Evolutionary conservation across 2,329 filamentous ascomycete genomes (phyloP).

Genomic region (Cercospora berteroae): DNA sequence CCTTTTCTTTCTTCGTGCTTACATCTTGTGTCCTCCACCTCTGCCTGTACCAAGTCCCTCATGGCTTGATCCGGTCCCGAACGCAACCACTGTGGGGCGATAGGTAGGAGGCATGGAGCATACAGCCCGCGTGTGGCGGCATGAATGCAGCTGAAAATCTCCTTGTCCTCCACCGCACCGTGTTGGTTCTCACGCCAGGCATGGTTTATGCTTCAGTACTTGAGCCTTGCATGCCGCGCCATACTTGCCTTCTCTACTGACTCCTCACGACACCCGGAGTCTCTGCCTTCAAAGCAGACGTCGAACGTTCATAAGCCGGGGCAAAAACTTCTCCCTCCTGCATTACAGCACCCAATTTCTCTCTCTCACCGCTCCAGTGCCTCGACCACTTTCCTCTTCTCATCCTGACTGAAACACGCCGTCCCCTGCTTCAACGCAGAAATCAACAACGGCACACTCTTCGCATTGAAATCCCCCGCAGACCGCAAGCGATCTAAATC

Average conservation of each 20-base stretch:
- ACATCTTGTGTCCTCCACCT: neutral
- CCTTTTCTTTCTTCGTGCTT: neutral
- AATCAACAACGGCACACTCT: slow-evolving; percentile 62
- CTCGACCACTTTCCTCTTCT: slow-evolving; percentile 45
- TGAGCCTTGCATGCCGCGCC: neutral
- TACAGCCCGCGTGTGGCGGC: neutral
- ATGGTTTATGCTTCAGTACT: no score
- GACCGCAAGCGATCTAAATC: slow-evolving; percentile 68
- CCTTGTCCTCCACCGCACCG: neutral
- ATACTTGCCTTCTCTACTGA: neutral
- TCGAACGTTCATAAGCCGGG: neutral
- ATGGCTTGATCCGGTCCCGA: neutral
- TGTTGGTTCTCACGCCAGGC: neutral
- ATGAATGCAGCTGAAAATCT: neutral
- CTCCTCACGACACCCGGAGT: neutral
- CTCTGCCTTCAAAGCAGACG: neutral
- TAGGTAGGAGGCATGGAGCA: neutral
- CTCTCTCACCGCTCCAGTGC: neutral
- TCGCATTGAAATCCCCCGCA: slow-evolving; percentile 70
- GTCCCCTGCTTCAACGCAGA: slow-evolving; percentile 67
- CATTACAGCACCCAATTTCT: neutral
- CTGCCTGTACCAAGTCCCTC: neutral
- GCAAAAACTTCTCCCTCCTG: neutral
- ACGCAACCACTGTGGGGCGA: neutral
- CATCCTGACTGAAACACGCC: slow-evolving; percentile 57